Conservation (phyloP, 371 early-diverging fungal species). For the Aphelidium insulamus region DNA sequence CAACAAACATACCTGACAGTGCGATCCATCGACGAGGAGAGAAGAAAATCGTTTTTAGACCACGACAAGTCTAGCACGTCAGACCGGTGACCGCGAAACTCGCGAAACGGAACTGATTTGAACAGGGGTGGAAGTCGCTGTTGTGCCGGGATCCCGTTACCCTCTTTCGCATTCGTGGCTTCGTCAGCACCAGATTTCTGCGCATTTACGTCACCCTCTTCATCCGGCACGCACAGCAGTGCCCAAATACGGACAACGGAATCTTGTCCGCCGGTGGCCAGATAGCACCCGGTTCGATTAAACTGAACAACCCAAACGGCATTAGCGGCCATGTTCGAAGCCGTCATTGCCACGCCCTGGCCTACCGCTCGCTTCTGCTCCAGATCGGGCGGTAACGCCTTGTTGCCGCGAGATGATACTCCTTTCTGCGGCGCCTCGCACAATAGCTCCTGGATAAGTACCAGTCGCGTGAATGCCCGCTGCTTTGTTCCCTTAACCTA, state of each 20-base stretch:
- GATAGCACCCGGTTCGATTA: too few species aligned
- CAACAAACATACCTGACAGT: conserved; percentile 27
- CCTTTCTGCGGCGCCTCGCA: too few species aligned
- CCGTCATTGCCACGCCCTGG: too few species aligned
- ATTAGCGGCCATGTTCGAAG: too few species aligned
- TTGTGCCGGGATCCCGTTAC: conserved; percentile 3
- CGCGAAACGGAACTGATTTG: conserved; percentile 30
- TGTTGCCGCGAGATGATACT: too few species aligned
- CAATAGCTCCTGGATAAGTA: too few species aligned
- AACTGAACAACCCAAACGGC: too few species aligned
- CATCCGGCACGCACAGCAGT: conserved; percentile 18
- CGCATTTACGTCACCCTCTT: conserved; percentile 5
- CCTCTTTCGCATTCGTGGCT: too few species aligned
- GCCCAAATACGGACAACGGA: conserved; percentile 47
- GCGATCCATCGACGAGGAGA: conserved; percentile 61
- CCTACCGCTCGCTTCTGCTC: too few species aligned
- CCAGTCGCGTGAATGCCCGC: too few species aligned
- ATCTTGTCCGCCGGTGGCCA: conserved; percentile 58
- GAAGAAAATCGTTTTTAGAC: conserved; percentile 58
- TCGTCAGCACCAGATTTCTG: background rate
- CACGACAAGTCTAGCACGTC: conserved; percentile 59
- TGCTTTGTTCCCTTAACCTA: too few species aligned
- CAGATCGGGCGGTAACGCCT: too few species aligned
- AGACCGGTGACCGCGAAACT: conserved; percentile 39
- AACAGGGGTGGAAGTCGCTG: conserved; percentile 18